Base-by-base conservation (phyloP, 192 early-diverging fungal species). In the Coemansia sp. region DNA sequence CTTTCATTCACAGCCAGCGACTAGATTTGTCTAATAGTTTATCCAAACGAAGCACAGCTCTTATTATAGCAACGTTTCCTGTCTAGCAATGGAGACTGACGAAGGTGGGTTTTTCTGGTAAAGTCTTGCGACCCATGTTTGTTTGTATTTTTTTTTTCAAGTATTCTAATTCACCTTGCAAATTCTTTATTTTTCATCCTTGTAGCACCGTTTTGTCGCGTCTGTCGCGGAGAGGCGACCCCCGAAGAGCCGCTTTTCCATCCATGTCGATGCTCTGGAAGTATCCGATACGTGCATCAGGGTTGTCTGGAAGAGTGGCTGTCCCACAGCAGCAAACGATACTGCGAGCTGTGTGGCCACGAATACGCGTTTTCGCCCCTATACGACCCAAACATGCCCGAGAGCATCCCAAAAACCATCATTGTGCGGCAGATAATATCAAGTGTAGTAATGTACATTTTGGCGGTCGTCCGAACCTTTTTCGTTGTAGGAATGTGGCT, bases 251-350 rank as follows among this genome's bases (percentile, higher is more conserved):
- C 92, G 36, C 86, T 98, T 49, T 96, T 90, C 74, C 87, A 93
- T 76, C 96, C 96, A 9, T 98, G 96, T 84, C 94, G 94, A 78
- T 98, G 96, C 83, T 91, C 94, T 21, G 96, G 96, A 15, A 93
- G 92, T 72, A 98, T 98, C 78, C 88, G 89, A 69, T 94, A 89
- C 80, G 92, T 98, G n/a, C 96, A 98, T 82, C 94, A 97, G 76
- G 86, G 89, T 49, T 97, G 81, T 67, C 79, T 96, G 49, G 86
- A 89, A 57, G 91, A 94, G 83, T 96, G 94, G 94, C 80, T 96
- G 4, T 70, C 85, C 20, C 91, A 91, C 67, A 91, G 89, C 66
- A 88, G 89, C 76, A 94, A 94, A 60, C 56, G 64, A 14, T 67
- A 76, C 67, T 98, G 96, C 82, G 96, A 98, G 72, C 87, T 98